Evolutionary conservation across 1,284 basidiomycete species (phyloP).

Genomic region (Mrakiaceae sp.): DNA sequence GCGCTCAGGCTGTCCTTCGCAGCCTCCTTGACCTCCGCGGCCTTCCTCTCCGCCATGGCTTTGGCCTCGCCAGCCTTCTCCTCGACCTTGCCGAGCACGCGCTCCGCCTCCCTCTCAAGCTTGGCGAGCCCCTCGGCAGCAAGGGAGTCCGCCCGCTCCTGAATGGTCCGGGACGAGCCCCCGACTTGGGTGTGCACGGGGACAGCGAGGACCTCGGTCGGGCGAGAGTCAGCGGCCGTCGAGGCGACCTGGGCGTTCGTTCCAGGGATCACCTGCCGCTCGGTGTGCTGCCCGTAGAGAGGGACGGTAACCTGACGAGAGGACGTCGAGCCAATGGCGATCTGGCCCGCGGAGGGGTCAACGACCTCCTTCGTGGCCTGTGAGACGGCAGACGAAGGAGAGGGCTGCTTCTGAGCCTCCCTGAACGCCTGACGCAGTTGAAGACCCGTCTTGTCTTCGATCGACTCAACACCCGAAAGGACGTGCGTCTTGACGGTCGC

Average conservation of each 20-base stretch:
- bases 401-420: not conserved
- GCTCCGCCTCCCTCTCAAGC: not conserved
- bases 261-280: not conserved
- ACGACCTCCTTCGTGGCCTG: not conserved
- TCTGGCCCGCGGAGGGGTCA: not conserved
- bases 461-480: not conserved
- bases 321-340: not conserved
- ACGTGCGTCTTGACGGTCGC: not conserved
- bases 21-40: not conserved
- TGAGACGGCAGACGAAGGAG: not conserved
- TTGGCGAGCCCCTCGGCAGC: not conserved
- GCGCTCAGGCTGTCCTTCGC: not conserved
- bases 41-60: not conserved
- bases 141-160: slow-evolving; percentile 6
- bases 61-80: not conserved
- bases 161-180: not conserved
- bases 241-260: not conserved
- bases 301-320: not conserved
- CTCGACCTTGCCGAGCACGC: not conserved
- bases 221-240: not conserved
- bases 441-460: slow-evolving; percentile 11
- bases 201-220: not conserved
- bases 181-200: slow-evolving; percentile 2
- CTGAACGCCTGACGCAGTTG: slow-evolving; percentile 8
- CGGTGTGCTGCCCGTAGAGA: not conserved